These are phyloP conservation scores for Nothophytophthora sp. DNA, from an alignment of 352 stramenopile genomes.

Conservation along the genomic window DNA sequence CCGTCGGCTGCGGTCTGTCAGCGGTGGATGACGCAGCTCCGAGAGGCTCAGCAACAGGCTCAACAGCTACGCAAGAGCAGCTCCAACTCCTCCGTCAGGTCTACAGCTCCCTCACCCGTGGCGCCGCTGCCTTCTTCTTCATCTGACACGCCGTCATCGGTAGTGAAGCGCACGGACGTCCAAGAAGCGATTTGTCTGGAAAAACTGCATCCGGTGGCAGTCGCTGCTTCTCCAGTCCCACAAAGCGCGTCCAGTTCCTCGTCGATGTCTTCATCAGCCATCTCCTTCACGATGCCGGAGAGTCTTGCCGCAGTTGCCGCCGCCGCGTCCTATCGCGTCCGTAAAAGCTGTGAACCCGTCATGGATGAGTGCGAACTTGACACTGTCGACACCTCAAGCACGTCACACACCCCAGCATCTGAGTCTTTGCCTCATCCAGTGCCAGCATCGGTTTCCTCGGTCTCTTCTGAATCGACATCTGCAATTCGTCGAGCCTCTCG, in stretches of 20 bases:
- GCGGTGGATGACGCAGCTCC: constrained; percentile 58
- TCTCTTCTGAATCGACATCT: constrained; percentile 22
- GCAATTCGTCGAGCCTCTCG: background rate
- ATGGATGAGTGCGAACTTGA: constrained; percentile 19
- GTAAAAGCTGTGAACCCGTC: constrained; percentile 3
- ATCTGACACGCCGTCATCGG: no score
- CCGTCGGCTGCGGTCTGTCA: constrained; percentile 63
- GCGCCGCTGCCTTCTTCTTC: constrained; percentile 17
- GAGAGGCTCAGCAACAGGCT: constrained; percentile 35
- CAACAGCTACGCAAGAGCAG: constrained; percentile 25
- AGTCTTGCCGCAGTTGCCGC: constrained; percentile 8
- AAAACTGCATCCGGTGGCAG: constrained; percentile 11
- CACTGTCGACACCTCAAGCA: constrained; percentile 22
- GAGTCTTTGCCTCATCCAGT: constrained; percentile 5
- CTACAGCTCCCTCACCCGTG: constrained; percentile 11
- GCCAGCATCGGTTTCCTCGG: constrained; percentile 9
- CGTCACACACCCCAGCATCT: constrained; percentile 2
- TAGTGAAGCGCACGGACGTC: no score
- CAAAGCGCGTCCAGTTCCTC: constrained; percentile 3
- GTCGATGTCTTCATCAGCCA: constrained; percentile 13
- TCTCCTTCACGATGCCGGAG: constrained; percentile 9
- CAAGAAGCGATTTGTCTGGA: no score
- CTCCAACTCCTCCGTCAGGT: constrained; percentile 13
- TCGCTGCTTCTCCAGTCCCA: background rate
- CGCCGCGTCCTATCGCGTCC: constrained; percentile 9